phyloP scores from a whole-genome alignment of 257 asterid genomes.

The Solanum dulcamara region DNA sequence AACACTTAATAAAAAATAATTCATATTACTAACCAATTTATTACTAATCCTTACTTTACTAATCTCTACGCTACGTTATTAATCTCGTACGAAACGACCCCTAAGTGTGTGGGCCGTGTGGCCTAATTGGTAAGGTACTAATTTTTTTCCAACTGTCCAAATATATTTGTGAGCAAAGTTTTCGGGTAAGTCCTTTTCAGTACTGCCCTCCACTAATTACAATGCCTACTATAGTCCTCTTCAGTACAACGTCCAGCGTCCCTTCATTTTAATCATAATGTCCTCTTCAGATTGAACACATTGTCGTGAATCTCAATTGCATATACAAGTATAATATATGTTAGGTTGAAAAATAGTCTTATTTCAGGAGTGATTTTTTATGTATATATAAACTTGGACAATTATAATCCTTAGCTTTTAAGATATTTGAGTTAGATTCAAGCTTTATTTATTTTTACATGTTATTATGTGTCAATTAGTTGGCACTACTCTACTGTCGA shows the following conservation, averaged over 20 bases:
- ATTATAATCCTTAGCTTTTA: too few relatives aligned
- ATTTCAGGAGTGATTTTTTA: too few relatives aligned
- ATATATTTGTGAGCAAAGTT: not conserved
- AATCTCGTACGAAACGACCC: too few relatives aligned
- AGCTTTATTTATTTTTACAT: too few relatives aligned
- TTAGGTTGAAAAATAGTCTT: too few relatives aligned
- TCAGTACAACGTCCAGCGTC: not conserved
- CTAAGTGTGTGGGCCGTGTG: not conserved
- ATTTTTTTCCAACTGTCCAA: not conserved
- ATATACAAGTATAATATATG: not conserved
- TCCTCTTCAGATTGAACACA: not conserved
- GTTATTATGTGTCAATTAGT: not conserved
- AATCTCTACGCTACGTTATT: too few relatives aligned
- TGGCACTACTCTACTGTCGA: not conserved
- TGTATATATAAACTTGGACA: too few relatives aligned
- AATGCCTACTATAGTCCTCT: not conserved
- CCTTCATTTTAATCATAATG: not conserved
- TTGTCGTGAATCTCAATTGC: not conserved
- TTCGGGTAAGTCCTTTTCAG: not conserved
- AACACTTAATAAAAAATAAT: too few relatives aligned
- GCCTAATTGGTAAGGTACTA: not conserved
- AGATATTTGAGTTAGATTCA: too few relatives aligned
- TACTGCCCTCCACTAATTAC: not conserved
- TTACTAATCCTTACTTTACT: too few relatives aligned
- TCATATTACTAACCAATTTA: too few relatives aligned